Evolutionary conservation across 2,329 filamentous ascomycete genomes (phyloP), one percentile per base, ranked within the genome.

Genomic region (Colletotrichum graminicola): DNA sequence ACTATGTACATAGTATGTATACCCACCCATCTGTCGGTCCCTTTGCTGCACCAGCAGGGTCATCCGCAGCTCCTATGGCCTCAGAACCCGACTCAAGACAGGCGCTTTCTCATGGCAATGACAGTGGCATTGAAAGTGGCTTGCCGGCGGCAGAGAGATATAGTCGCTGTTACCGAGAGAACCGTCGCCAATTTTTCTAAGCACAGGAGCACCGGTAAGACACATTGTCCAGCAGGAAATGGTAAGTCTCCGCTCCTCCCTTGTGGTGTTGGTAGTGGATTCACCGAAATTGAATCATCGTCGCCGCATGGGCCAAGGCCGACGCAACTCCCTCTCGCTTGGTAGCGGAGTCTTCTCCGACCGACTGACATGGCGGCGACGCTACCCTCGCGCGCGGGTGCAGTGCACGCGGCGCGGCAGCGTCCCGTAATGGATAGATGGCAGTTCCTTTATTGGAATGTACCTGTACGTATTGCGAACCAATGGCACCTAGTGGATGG

Each of bases 311-410:
- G 26, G 14, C 45, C 43, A 51, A 18, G 23, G 43, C 45, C 26
- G n/a, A 18, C 23, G 41, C 26, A 45, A 60, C 39, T 43, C 18
- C 23, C 49, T 18, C 18, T 43, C 21, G 36, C 39, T 26, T 54
- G 32, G 16, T 47, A 49, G 39, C 64, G 68, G 68, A 67, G 64
- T 54, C 21, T 67, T 62, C 64, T 71, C 68, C 64, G 62, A 52
- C 47, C 32, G 36, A 52, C 41, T 23, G 36, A 56, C 51, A 67
- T 41, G 29, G 26, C 36, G 47, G 32, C 32, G 49, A 23, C 62
- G 66, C 26, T 52, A 54, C 45, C 49, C 47, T 63, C 36, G 45
- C 16, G 36, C 26, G 45, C 62, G 36, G 6, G 10, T 8, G 34
- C 8, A 52, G 61, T 36, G 66, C 36, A 59, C 26, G 49, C 65